phyloP scores from a whole-genome alignment of 1,139 yeast genomes.

The Nakaseomyces sp. region DNA sequence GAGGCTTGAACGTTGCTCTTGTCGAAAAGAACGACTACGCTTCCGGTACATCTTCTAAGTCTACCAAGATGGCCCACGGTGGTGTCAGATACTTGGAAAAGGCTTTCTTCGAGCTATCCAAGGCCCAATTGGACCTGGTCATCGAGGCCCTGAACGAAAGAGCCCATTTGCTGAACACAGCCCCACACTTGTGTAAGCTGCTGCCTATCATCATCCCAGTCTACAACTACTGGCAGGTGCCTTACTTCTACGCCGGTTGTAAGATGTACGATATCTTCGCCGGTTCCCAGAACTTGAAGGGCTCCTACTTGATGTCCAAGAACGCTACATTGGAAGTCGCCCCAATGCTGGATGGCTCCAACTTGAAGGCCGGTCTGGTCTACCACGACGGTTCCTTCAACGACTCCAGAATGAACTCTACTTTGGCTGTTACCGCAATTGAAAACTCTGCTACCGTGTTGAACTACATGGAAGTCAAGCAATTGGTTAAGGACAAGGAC shows the following conservation, averaged over 20 bases:
- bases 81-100: conserved; percentile 94
- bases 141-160: conserved; percentile 92
- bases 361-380: conserved; percentile 82
- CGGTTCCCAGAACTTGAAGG: conserved; percentile 75
- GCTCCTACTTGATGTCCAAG: conserved; percentile 65
- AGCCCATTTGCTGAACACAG: conserved; percentile 79
- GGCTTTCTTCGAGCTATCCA: conserved; percentile 83
- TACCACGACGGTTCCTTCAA: conserved; percentile 94
- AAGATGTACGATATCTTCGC: conserved; percentile 91
- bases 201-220: conserved; percentile 94
- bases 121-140: conserved; percentile 84
- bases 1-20: conserved; percentile 84
- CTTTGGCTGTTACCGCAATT: conserved; percentile 79
- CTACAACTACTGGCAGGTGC: conserved; percentile 92
- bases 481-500: conserved; percentile 53
- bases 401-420: conserved; percentile 83
- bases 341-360: conserved; percentile 77
- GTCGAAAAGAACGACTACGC: conserved; percentile 87
- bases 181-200: conserved; percentile 83
- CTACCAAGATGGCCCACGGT: conserved; percentile 97
- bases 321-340: conserved; percentile 65
- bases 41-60: conserved; percentile 84
- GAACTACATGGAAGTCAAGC: conserved; percentile 78
- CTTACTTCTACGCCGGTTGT: conserved; percentile 88
- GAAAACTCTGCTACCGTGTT: conserved; percentile 83